Evolutionary conservation across 148 eudicot species (phyloP).

Genomic region (Heliosperma pusillum): DNA sequence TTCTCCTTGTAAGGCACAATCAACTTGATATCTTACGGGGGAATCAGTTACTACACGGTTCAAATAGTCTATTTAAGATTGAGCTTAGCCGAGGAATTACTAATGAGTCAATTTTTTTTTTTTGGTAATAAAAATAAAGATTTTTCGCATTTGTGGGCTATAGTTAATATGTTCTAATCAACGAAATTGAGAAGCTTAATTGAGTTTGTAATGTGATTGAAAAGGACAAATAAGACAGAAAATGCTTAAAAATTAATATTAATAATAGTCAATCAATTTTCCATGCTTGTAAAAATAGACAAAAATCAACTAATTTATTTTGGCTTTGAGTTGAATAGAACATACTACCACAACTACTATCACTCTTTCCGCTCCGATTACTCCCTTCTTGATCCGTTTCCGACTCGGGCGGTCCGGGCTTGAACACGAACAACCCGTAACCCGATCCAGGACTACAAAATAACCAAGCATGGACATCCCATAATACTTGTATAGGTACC

Average conservation of each 20-base stretch:
- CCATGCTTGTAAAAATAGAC: conserved; percentile 74
- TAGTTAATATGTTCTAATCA: no score
- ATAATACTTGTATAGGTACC: conserved; percentile 60
- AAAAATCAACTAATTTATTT: conserved; percentile 46
- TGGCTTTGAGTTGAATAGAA: conserved; percentile 48
- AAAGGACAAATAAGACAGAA: no score
- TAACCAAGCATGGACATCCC: conserved; percentile 90
- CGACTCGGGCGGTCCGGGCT: conserved; percentile 43
- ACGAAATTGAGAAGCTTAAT: no score
- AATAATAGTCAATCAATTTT: conserved; percentile 57
- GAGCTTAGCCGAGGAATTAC: no score
- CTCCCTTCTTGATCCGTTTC: conserved; percentile 45
- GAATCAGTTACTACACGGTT: no score
- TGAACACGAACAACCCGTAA: conserved; percentile 75
- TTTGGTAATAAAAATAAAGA: no score
- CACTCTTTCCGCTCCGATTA: conserved; percentile 34
- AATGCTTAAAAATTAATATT: not conserved
- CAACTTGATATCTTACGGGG: no score
- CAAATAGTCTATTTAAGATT: no score
- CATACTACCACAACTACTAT: conserved; percentile 40
- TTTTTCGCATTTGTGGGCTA: no score
- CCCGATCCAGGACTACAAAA: conserved; percentile 50
- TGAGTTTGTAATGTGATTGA: no score
- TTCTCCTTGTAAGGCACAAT: no score
- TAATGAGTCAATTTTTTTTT: no score